Conservation (phyloP, 2,329 filamentous ascomycete species). For the Blastomyces silverae region DNA sequence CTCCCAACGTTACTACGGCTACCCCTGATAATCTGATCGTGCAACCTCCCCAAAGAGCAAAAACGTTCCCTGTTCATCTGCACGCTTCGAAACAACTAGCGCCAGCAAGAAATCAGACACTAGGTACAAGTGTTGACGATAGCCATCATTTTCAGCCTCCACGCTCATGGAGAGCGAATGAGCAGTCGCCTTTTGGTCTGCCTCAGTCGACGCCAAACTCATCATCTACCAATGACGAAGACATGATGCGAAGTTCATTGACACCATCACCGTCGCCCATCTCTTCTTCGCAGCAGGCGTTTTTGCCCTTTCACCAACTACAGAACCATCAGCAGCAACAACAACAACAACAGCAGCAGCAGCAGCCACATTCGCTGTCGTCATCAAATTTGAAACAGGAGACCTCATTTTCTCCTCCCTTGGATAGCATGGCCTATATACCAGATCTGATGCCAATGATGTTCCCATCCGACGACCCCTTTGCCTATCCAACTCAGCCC, state of each 20-base stretch:
- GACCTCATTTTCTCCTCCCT: conserved; percentile 31
- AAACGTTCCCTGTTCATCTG: conserved; percentile 37
- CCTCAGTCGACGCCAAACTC: conserved; percentile 15
- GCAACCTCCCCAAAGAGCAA: conserved; percentile 31
- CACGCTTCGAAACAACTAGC: conserved; percentile 24
- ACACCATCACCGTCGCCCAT: conserved; percentile 16
- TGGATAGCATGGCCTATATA: conserved; percentile 32
- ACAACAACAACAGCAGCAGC: conserved; percentile 9
- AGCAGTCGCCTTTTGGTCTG: conserved; percentile 12
- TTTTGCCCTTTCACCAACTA: not conserved
- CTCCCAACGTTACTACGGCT: conserved; percentile 22
- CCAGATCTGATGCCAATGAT: conserved; percentile 47
- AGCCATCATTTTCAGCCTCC: conserved; percentile 14
- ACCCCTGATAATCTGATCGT: conserved; percentile 16
- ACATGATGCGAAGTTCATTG: conserved; percentile 16
- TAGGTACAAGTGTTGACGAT: conserved; percentile 32
- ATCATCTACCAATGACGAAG: conserved; percentile 15
- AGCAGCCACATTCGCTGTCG: conserved; percentile 9
- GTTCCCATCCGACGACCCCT: conserved; percentile 47
- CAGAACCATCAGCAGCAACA: conserved; percentile 4
- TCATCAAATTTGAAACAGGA: conserved; percentile 16
- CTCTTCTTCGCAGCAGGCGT: conserved; percentile 3
- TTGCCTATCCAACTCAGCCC: conserved; percentile 46
- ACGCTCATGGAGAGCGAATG: conserved; percentile 10
- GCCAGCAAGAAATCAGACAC: conserved; percentile 23